A percentile compares a stretch with the other conserved stretches of the same genome.
Evolutionary conservation across 352 stramenopile species (phyloP).

Genomic region (Globisporangium megalacanthum): DNA sequence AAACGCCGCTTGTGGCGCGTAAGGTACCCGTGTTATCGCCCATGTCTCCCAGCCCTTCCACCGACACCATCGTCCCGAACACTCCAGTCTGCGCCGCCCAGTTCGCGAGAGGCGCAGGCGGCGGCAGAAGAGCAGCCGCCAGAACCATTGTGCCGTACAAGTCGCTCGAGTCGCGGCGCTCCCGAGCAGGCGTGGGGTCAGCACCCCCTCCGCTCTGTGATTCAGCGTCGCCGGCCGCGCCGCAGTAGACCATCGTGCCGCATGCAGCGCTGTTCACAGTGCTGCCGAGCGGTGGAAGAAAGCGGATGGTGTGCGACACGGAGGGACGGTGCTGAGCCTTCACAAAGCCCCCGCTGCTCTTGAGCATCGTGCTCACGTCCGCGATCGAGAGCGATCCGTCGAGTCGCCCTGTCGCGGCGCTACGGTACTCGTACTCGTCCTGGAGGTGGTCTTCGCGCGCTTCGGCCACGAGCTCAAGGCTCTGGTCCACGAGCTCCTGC

Average conservation of each 20-base stretch:
- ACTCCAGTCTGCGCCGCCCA: not conserved
- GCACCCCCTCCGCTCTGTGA: not conserved
- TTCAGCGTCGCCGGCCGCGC: slow-evolving; percentile 1
- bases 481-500: slow-evolving; percentile 69
- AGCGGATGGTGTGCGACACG: slow-evolving; percentile 5
- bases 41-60: not conserved
- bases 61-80: slow-evolving; percentile 13
- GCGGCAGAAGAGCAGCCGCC: not conserved
- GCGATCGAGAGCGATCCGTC: slow-evolving; percentile 58
- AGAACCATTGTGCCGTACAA: slow-evolving; percentile 63
- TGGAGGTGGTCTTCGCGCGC: slow-evolving; percentile 39
- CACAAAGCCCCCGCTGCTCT: slow-evolving; percentile 19
- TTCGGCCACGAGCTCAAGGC: slow-evolving; percentile 53
- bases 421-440: slow-evolving; percentile 54
- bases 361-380: slow-evolving; percentile 65
- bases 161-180: slow-evolving; percentile 41
- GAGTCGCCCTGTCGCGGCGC: slow-evolving; percentile 37
- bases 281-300: not conserved
- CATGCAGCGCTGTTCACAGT: slow-evolving; percentile 10
- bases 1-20: not conserved
- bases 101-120: slow-evolving; percentile 12
- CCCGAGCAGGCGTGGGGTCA: slow-evolving; percentile 10
- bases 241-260: slow-evolving; percentile 54
- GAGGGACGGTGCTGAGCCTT: slow-evolving; percentile 11
- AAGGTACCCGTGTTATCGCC: slow-evolving; percentile 9